Percentiles rank a stretch among this genome's conserved stretches.
Conservation (phyloP, 441 rosid genomes). For the Pelargonium australe region DNA sequence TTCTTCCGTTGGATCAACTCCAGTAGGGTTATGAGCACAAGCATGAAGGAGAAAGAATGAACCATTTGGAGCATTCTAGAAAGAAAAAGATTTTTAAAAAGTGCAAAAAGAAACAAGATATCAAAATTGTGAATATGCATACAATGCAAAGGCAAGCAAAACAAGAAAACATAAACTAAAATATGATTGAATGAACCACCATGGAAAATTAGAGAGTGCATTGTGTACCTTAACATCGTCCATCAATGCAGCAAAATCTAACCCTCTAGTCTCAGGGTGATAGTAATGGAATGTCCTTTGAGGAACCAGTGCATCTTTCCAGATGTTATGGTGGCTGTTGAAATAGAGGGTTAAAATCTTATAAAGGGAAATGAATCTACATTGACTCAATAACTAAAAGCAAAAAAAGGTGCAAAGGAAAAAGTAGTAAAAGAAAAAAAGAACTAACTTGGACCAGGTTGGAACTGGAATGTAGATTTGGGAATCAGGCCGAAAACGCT, state of each 20-base stretch:
- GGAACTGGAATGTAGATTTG: slow-evolving; percentile 89
- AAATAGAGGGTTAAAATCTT: slow-evolving; percentile 12
- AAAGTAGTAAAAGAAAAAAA: not conserved
- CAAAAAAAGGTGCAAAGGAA: not conserved
- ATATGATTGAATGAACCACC: not conserved
- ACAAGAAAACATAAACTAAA: not conserved
- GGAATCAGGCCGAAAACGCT: slow-evolving; percentile 72
- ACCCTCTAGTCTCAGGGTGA: slow-evolving; percentile 74
- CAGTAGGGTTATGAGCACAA: slow-evolving; percentile 98
- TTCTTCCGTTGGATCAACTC: slow-evolving; percentile 90
- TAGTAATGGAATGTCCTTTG: slow-evolving; percentile 79
- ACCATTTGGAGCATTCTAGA: slow-evolving; percentile 82
- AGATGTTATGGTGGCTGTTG: slow-evolving; percentile 91
- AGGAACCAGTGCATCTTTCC: slow-evolving; percentile 92
- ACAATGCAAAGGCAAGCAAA: not conserved
- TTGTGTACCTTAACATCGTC: slow-evolving; percentile 70
- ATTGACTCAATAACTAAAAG: slow-evolving; percentile 7
- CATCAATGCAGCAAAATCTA: slow-evolving; percentile 77
- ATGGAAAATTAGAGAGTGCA: slow-evolving; percentile 14
- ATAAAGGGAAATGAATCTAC: slow-evolving; percentile 2
- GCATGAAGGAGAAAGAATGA: slow-evolving; percentile 95
- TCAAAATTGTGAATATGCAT: slow-evolving; percentile 11
- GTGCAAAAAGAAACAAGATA: not conserved
- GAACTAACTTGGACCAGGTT: slow-evolving; percentile 89
- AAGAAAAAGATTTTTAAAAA: slow-evolving; percentile 5